A percentile compares a stretch with the other conserved stretches of the same genome.
These are phyloP conservation scores for Sphaerulina vaccinii DNA, from an alignment of 2,329 filamentous ascomycete species.

Conservation along the genomic window DNA sequence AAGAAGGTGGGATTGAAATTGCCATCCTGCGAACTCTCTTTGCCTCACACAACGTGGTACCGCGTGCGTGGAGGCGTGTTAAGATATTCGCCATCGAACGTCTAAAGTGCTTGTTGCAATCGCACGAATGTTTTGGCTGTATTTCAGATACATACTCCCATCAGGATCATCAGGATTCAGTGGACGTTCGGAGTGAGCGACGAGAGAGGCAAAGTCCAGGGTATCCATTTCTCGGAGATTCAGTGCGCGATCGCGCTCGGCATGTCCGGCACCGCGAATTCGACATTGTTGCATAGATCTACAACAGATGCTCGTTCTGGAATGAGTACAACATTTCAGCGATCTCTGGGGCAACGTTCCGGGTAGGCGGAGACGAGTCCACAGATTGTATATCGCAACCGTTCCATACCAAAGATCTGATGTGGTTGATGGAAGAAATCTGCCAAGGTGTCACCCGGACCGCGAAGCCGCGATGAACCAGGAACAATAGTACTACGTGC, in stretches of 20 bases:
- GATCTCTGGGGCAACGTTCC: not conserved
- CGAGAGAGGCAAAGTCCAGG: too few relatives aligned
- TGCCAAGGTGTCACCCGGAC: not conserved
- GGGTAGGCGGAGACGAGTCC: not conserved
- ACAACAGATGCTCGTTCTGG: too few relatives aligned
- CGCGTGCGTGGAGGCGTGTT: not conserved
- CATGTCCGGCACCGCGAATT: not conserved
- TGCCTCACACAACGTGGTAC: not conserved
- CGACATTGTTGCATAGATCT: not conserved
- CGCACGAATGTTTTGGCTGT: too few relatives aligned
- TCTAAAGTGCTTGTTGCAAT: too few relatives aligned
- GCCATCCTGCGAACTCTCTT: not conserved
- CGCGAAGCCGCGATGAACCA: not conserved
- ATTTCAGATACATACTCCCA: too few relatives aligned
- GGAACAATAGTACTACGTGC: not conserved
- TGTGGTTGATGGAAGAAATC: not conserved
- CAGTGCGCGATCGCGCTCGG: not conserved
- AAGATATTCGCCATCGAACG: too few relatives aligned
- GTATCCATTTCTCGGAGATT: too few relatives aligned
- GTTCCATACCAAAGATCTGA: not conserved
- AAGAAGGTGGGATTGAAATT: not conserved
- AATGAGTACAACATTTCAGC: not conserved
- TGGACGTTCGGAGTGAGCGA: not conserved
- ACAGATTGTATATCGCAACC: not conserved
- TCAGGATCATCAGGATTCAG: too few relatives aligned